Percentiles rank a stretch among this genome's conserved stretches.
phyloP scores from a whole-genome alignment of 768 basidiomycete genomes.

The Gymnopilus junonius region DNA sequence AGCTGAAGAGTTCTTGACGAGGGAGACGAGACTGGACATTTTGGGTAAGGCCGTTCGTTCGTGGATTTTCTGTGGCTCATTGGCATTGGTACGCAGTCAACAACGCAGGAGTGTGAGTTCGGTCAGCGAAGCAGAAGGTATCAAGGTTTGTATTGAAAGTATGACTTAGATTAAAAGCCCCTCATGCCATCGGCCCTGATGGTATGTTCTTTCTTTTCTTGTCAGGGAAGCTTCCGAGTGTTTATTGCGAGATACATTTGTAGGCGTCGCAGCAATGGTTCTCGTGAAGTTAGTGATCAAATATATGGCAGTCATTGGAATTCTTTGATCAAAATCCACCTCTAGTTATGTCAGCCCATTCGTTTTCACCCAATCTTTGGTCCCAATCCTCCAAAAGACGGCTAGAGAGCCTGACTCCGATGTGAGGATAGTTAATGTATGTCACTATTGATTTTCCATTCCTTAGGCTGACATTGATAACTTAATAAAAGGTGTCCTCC shows the following conservation, averaged over 20 bases:
- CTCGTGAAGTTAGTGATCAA: conserved; percentile 47
- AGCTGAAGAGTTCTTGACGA: conserved; percentile 51
- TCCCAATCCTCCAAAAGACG: conserved; percentile 56
- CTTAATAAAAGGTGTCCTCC: conserved; percentile 18
- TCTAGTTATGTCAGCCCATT: conserved; percentile 57
- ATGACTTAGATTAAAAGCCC: conserved; percentile 7
- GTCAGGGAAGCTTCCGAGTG: neutral
- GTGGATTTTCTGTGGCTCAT: no score
- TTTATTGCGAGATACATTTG: neutral
- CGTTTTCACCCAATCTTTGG: conserved; percentile 55
- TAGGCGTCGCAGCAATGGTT: conserved; percentile 40
- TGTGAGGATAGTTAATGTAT: conserved; percentile 63
- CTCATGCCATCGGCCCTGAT: conserved; percentile 15
- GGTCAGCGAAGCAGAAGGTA: neutral
- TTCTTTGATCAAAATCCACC: neutral
- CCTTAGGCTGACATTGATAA: neutral
- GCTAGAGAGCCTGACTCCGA: conserved; percentile 52
- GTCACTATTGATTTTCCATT: conserved; percentile 16
- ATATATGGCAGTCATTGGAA: neutral
- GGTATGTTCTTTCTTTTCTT: conserved; percentile 4
- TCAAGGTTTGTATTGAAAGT: neutral
- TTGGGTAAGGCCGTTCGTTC: conserved; percentile 41
- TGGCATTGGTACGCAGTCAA: conserved; percentile 42
- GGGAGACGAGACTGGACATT: conserved; percentile 58
- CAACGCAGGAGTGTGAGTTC: conserved; percentile 54